Conservation (phyloP, 345 rosid genomes). For the Streptanthus diversifolius region DNA sequence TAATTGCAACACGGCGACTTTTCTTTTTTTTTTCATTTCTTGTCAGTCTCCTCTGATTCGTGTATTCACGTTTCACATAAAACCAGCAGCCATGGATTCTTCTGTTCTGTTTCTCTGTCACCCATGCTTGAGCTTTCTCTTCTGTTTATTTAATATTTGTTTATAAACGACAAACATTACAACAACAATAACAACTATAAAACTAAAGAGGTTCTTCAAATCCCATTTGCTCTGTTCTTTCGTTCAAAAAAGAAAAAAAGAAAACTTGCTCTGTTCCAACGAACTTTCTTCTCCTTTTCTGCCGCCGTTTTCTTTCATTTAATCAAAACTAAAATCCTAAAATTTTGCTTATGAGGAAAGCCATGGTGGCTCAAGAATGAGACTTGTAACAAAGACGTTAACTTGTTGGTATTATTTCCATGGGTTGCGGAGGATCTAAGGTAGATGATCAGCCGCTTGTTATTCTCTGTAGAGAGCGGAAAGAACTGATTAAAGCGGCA, state of each 20-base stretch:
- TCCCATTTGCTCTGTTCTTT: neutral
- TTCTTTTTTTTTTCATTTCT: neutral
- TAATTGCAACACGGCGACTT: conserved; percentile 16
- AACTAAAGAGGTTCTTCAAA: neutral
- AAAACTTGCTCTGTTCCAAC: neutral
- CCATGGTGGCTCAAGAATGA: conserved; percentile 24
- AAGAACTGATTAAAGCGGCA: conserved; percentile 62
- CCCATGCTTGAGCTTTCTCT: conserved; percentile 7
- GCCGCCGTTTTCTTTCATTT: neutral
- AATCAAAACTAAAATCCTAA: neutral
- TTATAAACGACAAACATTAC: neutral
- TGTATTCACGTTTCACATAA: conserved; percentile 6
- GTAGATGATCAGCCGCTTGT: conserved; percentile 67
- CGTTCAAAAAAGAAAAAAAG: neutral
- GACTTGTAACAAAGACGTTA: neutral
- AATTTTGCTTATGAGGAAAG: neutral
- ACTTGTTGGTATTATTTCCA: conserved; percentile 6
- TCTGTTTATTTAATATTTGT: neutral
- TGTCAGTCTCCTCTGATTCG: neutral
- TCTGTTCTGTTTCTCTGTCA: conserved; percentile 1
- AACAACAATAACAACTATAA: neutral
- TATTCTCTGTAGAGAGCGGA: conserved; percentile 69
- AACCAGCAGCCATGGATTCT: conserved; percentile 19
- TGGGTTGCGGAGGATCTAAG: conserved; percentile 97
- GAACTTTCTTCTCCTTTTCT: neutral